Conservation (phyloP, 768 basidiomycete genomes). For the Lactarius trivialis region DNA sequence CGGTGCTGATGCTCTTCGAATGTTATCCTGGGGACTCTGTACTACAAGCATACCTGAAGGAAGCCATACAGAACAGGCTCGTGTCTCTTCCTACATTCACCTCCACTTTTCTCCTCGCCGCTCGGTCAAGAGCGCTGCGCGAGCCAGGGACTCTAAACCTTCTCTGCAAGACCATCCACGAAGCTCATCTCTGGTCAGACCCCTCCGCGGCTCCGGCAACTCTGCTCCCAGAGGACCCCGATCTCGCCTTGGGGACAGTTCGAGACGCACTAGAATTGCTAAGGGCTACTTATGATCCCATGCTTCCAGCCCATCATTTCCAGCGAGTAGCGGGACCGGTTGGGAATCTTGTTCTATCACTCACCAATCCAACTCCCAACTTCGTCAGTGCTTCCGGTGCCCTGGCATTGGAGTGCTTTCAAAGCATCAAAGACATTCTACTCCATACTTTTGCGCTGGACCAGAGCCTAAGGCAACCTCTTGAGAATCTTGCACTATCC, state of each 20-base stretch:
- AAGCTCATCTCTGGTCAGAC: slow-evolving; percentile 56
- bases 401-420: slow-evolving; percentile 19
- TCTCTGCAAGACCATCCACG: slow-evolving; percentile 59
- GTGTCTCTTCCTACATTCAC: slow-evolving; percentile 57
- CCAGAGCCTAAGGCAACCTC: slow-evolving; percentile 13
- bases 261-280: slow-evolving; percentile 23
- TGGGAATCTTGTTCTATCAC: slow-evolving; percentile 12
- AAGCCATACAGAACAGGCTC: slow-evolving; percentile 49
- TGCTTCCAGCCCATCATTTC: slow-evolving; percentile 16
- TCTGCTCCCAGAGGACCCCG: slow-evolving; percentile 42
- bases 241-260: slow-evolving; percentile 45
- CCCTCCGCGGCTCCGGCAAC: slow-evolving; percentile 49
- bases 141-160: slow-evolving; percentile 60
- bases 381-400: slow-evolving; percentile 12
- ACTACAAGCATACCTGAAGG: slow-evolving; percentile 59
- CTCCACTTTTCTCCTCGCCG: slow-evolving; percentile 59
- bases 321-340: slow-evolving; percentile 17
- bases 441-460: slow-evolving; percentile 18
- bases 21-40: slow-evolving; percentile 64
- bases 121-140: slow-evolving; percentile 57
- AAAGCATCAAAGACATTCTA: slow-evolving; percentile 20
- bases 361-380: slow-evolving; percentile 16
- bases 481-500: slow-evolving; percentile 22
- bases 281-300: slow-evolving; percentile 16
- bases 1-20: slow-evolving; percentile 59